Conservation (phyloP, 2,329 filamentous ascomycete genomes). For the Fusarium lyarnte region DNA sequence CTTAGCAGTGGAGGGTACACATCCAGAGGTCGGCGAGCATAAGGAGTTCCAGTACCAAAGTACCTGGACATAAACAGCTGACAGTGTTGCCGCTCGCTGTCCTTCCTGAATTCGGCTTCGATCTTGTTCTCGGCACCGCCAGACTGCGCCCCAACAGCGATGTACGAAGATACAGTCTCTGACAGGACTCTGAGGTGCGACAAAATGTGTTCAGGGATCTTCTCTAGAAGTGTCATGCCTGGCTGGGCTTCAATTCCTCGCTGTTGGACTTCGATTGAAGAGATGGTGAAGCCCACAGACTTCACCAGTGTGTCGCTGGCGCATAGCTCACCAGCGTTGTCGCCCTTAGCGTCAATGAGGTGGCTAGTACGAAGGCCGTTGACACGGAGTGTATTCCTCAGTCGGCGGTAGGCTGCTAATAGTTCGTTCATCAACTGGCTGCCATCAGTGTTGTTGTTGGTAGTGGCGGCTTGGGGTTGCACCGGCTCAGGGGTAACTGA, state of each 20-base stretch:
- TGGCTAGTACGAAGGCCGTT: constrained; percentile 61
- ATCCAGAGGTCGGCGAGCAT: constrained; percentile 55
- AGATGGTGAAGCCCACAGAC: constrained; percentile 84
- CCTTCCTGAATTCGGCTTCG: constrained; percentile 71
- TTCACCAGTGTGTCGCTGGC: constrained; percentile 69
- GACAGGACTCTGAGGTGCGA: constrained; percentile 89
- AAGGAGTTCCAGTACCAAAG: constrained; percentile 54
- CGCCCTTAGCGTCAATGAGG: constrained; percentile 43
- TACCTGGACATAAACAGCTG: constrained; percentile 77
- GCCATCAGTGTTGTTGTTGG: constrained; percentile 20
- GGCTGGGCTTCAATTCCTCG: constrained; percentile 80
- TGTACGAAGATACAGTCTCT: constrained; percentile 88
- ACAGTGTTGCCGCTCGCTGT: constrained; percentile 77
- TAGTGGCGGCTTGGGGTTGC: constrained; percentile 20
- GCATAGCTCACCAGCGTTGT: constrained; percentile 56
- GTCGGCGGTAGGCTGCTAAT: constrained; percentile 67
- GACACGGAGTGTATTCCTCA: constrained; percentile 66
- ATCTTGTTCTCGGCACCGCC: constrained; percentile 68
- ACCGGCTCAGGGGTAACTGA: constrained; percentile 40
- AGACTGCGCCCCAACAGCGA: constrained; percentile 77
- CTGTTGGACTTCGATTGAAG: constrained; percentile 90
- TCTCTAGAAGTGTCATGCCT: constrained; percentile 80
- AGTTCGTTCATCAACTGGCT: constrained; percentile 61
- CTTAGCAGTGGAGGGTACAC: constrained; percentile 68
- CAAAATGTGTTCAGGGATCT: constrained; percentile 82